phyloP scores from a whole-genome alignment of 768 basidiomycete genomes.

The Pulveroboletus sp. region DNA sequence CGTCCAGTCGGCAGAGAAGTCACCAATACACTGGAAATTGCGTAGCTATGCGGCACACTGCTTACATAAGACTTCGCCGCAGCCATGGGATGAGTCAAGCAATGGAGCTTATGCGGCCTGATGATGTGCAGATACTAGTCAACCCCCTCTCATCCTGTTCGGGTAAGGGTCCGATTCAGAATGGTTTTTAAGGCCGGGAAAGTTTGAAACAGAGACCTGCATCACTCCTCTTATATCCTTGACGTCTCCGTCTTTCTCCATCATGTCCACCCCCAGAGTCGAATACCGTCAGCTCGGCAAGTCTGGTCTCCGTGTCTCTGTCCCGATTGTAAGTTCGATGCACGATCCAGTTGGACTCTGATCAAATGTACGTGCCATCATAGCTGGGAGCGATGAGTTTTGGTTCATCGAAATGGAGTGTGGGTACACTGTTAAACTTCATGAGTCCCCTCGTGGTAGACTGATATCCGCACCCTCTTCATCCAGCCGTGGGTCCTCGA shows the following conservation, averaged over 20 bases:
- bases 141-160: too few species aligned
- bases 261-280: slow-evolving; percentile 18
- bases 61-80: too few species aligned
- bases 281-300: slow-evolving; percentile 30
- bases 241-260: not conserved
- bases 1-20: too few species aligned
- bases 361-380: not conserved
- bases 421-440: not conserved
- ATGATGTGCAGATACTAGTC: too few species aligned
- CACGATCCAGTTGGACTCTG: not conserved
- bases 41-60: too few species aligned
- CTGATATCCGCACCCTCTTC: not conserved
- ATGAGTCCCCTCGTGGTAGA: too few species aligned
- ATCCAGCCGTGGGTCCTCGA: slow-evolving; percentile 24
- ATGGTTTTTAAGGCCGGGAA: too few species aligned
- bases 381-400: slow-evolving; percentile 24
- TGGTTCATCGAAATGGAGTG: not conserved
- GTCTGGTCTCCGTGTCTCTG: slow-evolving; percentile 31
- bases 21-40: too few species aligned
- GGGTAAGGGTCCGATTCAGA: not conserved
- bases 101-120: too few species aligned
- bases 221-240: too few species aligned
- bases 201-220: too few species aligned
- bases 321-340: slow-evolving; percentile 27
- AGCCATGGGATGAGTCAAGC: too few species aligned